Evolutionary conservation across 768 basidiomycete genomes (phyloP).

Genomic region (Sistotremastrum suecicum): DNA sequence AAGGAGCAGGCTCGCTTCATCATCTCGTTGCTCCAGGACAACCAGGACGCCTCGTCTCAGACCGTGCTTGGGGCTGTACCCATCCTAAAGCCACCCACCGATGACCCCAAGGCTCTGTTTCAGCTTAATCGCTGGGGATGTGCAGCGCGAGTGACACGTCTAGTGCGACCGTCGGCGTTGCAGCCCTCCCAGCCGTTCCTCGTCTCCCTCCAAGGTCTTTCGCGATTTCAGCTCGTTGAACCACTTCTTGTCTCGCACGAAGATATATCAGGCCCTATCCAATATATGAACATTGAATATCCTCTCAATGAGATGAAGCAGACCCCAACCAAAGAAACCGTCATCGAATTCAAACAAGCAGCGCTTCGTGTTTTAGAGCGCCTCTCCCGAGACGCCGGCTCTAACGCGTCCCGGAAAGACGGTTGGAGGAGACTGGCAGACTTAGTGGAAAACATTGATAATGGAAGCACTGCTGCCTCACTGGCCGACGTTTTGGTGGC

Average conservation of each 20-base stretch:
- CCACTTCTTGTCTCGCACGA: constrained; percentile 24
- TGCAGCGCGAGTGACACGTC: constrained; percentile 55
- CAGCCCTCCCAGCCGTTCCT: constrained; percentile 47
- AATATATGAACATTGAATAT: constrained; percentile 15
- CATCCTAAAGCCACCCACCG: constrained; percentile 18
- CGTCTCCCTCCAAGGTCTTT: constrained; percentile 58
- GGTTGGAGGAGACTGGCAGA: constrained; percentile 52
- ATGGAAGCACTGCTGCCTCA: constrained; percentile 43
- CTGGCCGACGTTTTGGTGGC: constrained; percentile 63
- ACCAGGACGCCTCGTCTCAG: constrained; percentile 33
- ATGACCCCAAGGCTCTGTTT: constrained; percentile 1
- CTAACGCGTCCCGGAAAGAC: constrained; percentile 37
- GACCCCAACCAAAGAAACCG: constrained; percentile 36
- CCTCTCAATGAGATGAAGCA: constrained; percentile 18
- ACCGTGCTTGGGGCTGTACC: constrained; percentile 61
- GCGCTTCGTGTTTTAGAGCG: constrained; percentile 56
- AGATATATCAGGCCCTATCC: constrained; percentile 19
- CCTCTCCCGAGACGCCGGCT: constrained; percentile 29
- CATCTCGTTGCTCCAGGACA: constrained; percentile 50
- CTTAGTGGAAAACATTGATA: constrained; percentile 61
- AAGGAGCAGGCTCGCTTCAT: constrained; percentile 49
- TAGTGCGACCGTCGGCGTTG: constrained; percentile 46
- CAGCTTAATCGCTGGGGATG: constrained; percentile 44
- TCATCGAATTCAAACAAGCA: constrained; percentile 55
- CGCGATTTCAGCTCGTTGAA: constrained; percentile 42